phyloP scores from a whole-genome alignment of 805 yeast species.

The Barnettozyma sp. region DNA sequence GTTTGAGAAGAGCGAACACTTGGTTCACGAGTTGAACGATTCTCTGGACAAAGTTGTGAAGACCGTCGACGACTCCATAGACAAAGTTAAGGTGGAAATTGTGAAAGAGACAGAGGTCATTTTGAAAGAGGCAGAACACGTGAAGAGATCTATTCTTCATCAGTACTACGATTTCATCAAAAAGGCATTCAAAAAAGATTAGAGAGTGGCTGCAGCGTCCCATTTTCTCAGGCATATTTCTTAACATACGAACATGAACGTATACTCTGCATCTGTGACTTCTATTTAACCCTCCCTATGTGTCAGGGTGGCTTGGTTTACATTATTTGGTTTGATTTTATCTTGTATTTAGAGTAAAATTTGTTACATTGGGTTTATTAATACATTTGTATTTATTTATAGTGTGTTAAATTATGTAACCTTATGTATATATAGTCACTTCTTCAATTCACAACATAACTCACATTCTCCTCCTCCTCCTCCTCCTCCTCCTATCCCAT shows the following conservation, averaged over 20 bases:
- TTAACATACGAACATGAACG: no score
- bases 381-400: no score
- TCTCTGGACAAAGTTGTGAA: constrained; percentile 25
- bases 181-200: constrained; percentile 16
- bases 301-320: constrained; percentile 1
- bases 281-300: no score
- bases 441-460: no score
- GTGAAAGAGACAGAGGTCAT: constrained; percentile 33
- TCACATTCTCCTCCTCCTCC: no score
- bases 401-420: no score
- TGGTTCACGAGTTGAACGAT: constrained; percentile 14
- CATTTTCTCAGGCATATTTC: no score
- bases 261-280: no score
- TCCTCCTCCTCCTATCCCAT: not conserved
- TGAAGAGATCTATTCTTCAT: constrained; percentile 17
- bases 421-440: no score
- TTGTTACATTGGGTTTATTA: no score
- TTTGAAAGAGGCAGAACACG: constrained; percentile 24
- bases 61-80: constrained; percentile 26
- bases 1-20: constrained; percentile 28
- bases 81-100: constrained; percentile 42
- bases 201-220: no score
- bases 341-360: no score
- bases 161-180: constrained; percentile 21
- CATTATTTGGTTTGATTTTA: not conserved